Conservation (phyloP, 306 rosid genomes). For the Corylus avellana region DNA sequence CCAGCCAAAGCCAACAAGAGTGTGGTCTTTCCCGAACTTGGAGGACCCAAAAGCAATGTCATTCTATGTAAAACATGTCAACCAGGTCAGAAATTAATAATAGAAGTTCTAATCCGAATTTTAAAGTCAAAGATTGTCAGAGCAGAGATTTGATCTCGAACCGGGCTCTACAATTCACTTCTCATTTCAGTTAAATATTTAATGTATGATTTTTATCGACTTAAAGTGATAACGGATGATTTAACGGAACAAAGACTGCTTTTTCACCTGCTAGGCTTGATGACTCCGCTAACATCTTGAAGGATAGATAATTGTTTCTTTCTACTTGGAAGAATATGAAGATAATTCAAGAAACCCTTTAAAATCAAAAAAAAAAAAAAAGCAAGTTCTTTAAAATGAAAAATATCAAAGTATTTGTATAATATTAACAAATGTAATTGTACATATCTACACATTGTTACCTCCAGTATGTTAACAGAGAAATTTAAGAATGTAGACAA, state of each 20-base stretch:
- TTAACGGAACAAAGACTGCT: not conserved
- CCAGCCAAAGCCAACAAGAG: constrained; percentile 74
- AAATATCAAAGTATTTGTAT: not conserved
- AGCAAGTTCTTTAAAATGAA: not conserved
- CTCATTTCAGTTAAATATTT: too few species aligned
- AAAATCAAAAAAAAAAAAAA: not conserved
- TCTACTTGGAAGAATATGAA: constrained; percentile 37
- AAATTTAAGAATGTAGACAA: constrained; percentile 58
- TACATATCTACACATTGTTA: constrained; percentile 8
- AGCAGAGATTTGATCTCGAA: too few species aligned
- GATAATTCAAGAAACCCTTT: constrained; percentile 37
- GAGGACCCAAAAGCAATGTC: constrained; percentile 88
- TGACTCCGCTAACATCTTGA: constrained; percentile 65
- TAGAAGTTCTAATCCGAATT: not conserved
- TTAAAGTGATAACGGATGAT: too few species aligned
- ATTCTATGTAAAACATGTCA: constrained; percentile 38
- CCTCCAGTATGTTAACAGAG: constrained; percentile 39
- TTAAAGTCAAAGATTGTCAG: not conserved
- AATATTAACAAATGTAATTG: not conserved
- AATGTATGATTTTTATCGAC: too few species aligned
- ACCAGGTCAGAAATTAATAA: not conserved
- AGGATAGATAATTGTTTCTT: constrained; percentile 53
- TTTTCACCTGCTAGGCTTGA: constrained; percentile 65
- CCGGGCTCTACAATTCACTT: too few species aligned
- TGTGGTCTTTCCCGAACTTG: constrained; percentile 83